Evolutionary conservation across 495 filamentous ascomycete species (phyloP), one percentile per base, ranked within the genome.

Genomic region (Thozetella sp.): DNA sequence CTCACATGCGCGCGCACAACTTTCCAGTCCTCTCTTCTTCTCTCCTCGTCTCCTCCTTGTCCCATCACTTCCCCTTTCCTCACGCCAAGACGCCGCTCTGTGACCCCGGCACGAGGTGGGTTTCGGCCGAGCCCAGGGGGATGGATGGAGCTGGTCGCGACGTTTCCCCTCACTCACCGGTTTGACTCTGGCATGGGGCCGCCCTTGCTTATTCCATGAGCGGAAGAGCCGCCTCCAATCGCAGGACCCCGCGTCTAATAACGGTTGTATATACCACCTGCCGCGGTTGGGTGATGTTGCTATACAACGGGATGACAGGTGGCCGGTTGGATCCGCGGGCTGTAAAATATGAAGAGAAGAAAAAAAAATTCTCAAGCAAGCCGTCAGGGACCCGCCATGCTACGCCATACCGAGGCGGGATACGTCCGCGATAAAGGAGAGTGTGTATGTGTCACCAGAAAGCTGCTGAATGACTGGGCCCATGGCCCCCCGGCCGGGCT

Each of bases 161-260:
- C 43, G 43, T 10, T 48, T 19, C 43, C 43, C 43, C 43, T 48
- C 43, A 48, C 43, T 48, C 43, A 48, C 43, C 43, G 43, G 43
- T 48, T n/a, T 48, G 43, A 48, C 43, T 48, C 43, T 48, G 43
- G 10, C 43, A 48, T 19, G 6, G 11, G 43, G 43, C n/a, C n/a
- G 3, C 43, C 6, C 12, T 20, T 9, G 9, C 11, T n/a, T n/a
- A 48, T n/a, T n/a, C n/a, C n/a, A n/a, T n/a, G n/a, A n/a, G n/a
- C n/a, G n/a, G n/a, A n/a, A n/a, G n/a, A n/a, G n/a, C n/a, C n/a
- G n/a, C n/a, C n/a, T 17, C 30, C 30, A 6, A 6, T 17, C 30
- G 9, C 30, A 6, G 30, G 30, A 17, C 17, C 30, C 30, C 30
- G 17, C 9, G 30, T 37, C 30, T 37, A 17, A 37, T 37, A 37